Base-by-base conservation (phyloP, 2,329 filamentous ascomycete genomes). In the Fusarium armeniacum region DNA sequence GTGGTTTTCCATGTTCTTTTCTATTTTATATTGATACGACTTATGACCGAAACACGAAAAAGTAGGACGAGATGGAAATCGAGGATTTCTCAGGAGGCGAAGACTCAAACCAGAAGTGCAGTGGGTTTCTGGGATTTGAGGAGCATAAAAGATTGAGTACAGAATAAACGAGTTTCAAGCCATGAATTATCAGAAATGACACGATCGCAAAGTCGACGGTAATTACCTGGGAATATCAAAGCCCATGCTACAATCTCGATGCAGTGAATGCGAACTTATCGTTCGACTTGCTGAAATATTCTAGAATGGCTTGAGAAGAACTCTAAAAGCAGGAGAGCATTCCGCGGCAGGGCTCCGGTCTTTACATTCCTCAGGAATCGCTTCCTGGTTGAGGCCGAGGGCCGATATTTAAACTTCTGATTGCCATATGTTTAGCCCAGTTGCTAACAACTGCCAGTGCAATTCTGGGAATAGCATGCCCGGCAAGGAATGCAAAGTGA, bases 101-200 rank as follows among this genome's bases (percentile, higher is more conserved):
- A 11, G 18, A n/a, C 38, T 45, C 41, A 45, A 52, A 51, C 51
- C 55, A 50, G 71, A 73, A 73, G 70, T 74, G 51, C 74, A 76
- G 70, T 74, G 47, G 72, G 74, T 72, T 74, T 76, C 64, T 68
- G 54, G 62, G 70, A 15, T 16, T 53, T 64, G 52, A 30, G 24
- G 13, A 28, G 16, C 40, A 43, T 51, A 44, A 51, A 53, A 26
- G n/a, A 35, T 28, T 45, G n/a, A 18, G 26, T 22, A 40, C 1
- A 30, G 10, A 53, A 49, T 65, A 41, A 18, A 54, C 8, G n/a
- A 46, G 33, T 13, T 43, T 24, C n/a, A 16, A 32, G 36, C 8
- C 11, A 15, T 9, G 13, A 43, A 12, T n/a, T 15, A 12, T 12
- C 3, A 28, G 18, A 12, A 22, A 26, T 12, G 12, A 3, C 7